phyloP scores from a whole-genome alignment of 129 eudicot genomes.

The Tagetes patula region DNA sequence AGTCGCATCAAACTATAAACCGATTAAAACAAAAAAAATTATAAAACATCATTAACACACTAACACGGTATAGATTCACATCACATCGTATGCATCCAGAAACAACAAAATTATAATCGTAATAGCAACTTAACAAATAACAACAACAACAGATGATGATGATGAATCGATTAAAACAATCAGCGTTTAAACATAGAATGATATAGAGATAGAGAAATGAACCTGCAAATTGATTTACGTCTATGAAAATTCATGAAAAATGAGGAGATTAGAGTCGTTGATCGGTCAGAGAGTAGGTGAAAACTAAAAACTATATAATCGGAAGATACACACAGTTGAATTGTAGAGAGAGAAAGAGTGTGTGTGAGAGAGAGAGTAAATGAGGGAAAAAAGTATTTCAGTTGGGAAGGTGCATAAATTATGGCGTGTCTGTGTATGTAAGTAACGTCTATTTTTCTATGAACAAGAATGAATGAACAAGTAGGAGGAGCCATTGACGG shows the following conservation, averaged over 20 bases:
- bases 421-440: constrained; percentile 44
- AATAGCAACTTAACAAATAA: constrained; percentile 24
- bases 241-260: constrained; percentile 13
- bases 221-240: constrained; percentile 7
- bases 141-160: neutral
- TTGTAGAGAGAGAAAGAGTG: constrained; percentile 19
- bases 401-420: constrained; percentile 39
- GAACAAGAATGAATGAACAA: neutral
- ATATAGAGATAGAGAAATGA: neutral
- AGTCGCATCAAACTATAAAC: neutral
- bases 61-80: neutral
- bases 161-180: constrained; percentile 1
- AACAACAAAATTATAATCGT: neutral
- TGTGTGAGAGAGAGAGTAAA: constrained; percentile 14
- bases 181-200: neutral
- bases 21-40: neutral
- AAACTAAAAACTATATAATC: constrained; percentile 25
- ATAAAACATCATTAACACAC: neutral
- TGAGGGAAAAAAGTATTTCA: constrained; percentile 27
- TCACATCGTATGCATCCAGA: neutral
- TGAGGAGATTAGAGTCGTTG: constrained; percentile 8
- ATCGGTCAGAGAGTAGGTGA: constrained; percentile 32
- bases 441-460: constrained; percentile 51
- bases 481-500: constrained; percentile 26
- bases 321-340: constrained; percentile 28